phyloP scores from a whole-genome alignment of 2,329 filamentous ascomycete species.

The Myriosclerotinia scirpicola region DNA sequence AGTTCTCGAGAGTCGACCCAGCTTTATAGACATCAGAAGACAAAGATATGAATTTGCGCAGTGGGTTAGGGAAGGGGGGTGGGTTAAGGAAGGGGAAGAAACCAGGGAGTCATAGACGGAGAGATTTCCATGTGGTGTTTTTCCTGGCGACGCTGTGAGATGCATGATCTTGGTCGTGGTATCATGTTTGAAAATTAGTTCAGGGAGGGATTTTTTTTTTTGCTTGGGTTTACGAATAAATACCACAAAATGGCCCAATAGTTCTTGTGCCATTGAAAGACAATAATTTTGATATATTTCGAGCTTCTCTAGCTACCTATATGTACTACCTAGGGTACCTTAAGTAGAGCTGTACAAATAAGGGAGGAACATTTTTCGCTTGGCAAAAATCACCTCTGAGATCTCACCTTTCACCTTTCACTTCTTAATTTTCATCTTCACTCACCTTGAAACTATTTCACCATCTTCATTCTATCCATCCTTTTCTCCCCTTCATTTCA shows the following conservation, averaged over 20 bases:
- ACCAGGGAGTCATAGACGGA: constrained; percentile 13
- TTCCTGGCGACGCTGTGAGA: neutral
- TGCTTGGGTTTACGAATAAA: neutral
- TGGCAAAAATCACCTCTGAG: neutral
- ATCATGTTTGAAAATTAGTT: neutral
- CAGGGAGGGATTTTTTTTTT: neutral
- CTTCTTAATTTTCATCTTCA: neutral
- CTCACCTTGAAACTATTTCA: neutral
- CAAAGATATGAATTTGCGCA: constrained; percentile 75
- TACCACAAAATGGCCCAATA: constrained; percentile 8
- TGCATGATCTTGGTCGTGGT: neutral
- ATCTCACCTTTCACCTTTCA: constrained; percentile 1
- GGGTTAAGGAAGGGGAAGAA: neutral
- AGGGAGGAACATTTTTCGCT: constrained; percentile 8
- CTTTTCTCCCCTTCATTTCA: neutral
- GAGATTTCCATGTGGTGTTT: neutral
- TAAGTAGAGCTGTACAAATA: constrained; percentile 3
- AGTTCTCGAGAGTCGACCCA: constrained; percentile 73
- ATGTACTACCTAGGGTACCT: neutral
- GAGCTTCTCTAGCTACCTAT: neutral
- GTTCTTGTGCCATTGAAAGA: neutral
- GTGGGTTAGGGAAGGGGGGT: constrained; percentile 58
- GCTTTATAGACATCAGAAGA: constrained; percentile 86
- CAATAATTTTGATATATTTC: neutral
- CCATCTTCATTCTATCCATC: neutral